These are phyloP conservation scores for Russula abietina DNA, from an alignment of 768 basidiomycete species.

Conservation along the genomic window DNA sequence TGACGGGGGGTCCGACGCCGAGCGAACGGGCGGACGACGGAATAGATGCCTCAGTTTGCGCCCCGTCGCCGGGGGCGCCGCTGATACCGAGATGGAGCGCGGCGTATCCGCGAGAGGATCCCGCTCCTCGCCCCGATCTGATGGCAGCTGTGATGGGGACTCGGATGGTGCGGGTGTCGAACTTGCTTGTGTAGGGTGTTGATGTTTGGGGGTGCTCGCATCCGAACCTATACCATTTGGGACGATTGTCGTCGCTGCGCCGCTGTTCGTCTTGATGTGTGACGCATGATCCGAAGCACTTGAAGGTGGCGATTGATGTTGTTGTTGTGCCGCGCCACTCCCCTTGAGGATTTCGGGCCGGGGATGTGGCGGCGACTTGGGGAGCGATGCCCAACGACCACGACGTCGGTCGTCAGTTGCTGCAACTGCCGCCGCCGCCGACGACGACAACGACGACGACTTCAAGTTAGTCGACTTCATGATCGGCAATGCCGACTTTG, in stretches of 20 bases:
- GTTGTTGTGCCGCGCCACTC: too few species aligned
- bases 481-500: constrained; percentile 14
- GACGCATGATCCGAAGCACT: not conserved
- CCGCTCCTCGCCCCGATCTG: not conserved
- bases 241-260: too few species aligned
- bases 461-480: not conserved
- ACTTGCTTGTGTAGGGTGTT: not conserved
- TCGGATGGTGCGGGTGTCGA: not conserved
- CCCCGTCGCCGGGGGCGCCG: not conserved
- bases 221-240: too few species aligned
- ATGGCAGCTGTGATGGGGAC: not conserved
- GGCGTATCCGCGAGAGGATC: not conserved
- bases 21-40: constrained; percentile 16
- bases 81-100: not conserved
- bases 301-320: too few species aligned
- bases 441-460: not conserved
- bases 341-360: too few species aligned
- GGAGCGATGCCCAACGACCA: too few species aligned
- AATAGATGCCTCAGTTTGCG: constrained; percentile 15
- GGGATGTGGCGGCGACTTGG: too few species aligned
- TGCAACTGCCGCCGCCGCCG: not conserved
- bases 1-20: constrained; percentile 14
- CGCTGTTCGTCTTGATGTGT: not conserved
- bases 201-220: not conserved
- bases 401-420: too few species aligned